A percentile compares a stretch with the other conserved stretches of the same genome.
Evolutionary conservation across 1,139 yeast genomes (phyloP).

Genomic region (Lodderomyces pseudojiufengensis): DNA sequence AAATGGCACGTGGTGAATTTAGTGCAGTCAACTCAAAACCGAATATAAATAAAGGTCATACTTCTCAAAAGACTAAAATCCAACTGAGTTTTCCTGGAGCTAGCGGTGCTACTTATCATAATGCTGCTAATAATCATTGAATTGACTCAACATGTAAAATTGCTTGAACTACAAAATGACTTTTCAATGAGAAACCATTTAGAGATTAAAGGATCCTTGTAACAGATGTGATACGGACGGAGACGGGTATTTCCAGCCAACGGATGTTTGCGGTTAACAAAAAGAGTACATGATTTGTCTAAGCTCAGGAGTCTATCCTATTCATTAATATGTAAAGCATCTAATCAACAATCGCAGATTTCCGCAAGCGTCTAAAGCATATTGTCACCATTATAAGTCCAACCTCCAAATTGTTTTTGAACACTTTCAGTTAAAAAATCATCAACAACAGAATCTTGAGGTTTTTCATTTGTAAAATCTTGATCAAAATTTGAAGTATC

Average conservation of each 20-base stretch:
- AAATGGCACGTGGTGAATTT: constrained; percentile 30
- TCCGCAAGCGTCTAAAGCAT: constrained; percentile 16
- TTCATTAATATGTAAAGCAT: too few relatives aligned
- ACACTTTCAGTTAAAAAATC: constrained; percentile 86
- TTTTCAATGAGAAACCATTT: too few relatives aligned
- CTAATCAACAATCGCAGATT: too few relatives aligned
- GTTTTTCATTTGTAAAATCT: constrained; percentile 89
- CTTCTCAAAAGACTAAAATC: constrained; percentile 21
- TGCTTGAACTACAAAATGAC: too few relatives aligned
- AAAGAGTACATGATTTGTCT: too few relatives aligned
- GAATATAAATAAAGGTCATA: constrained; percentile 31
- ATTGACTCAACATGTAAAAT: too few relatives aligned
- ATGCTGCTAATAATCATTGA: constrained; percentile 31
- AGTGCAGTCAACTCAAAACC: constrained; percentile 28
- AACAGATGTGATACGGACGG: too few relatives aligned
- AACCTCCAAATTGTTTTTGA: constrained; percentile 96
- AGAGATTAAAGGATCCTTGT: too few relatives aligned
- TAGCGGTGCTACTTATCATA: constrained; percentile 37
- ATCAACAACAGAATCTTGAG: constrained; percentile 94
- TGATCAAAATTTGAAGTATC: constrained; percentile 93
- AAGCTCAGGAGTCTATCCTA: too few relatives aligned
- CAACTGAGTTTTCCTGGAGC: constrained; percentile 39
- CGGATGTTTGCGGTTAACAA: too few relatives aligned
- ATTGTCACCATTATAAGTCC: constrained; percentile 85
- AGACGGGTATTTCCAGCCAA: too few relatives aligned